A percentile compares a stretch with the other conserved stretches of the same genome.
Conservation (phyloP, 106 monocot genomes). For the Narthecium ossifragum region DNA sequence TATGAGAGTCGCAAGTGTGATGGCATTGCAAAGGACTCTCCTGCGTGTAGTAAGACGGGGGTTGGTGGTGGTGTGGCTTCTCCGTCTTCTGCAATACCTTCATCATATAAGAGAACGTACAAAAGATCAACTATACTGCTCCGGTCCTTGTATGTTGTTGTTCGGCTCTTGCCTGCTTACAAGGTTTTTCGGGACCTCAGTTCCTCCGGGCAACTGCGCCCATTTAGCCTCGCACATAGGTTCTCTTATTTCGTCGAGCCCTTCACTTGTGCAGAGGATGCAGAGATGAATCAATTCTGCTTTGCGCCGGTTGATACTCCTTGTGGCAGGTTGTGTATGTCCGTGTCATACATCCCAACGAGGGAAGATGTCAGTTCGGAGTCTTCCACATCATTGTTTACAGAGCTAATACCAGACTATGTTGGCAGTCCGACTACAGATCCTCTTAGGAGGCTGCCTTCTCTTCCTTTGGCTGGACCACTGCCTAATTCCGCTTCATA, state of each 20-base stretch:
- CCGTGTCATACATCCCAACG: conserved; percentile 49
- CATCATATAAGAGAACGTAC: conserved; percentile 41
- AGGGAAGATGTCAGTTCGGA: conserved; percentile 49
- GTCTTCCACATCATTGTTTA: conserved; percentile 35
- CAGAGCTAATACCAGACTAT: conserved; percentile 78
- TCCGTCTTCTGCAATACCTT: conserved; percentile 29
- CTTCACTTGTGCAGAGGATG: conserved; percentile 57
- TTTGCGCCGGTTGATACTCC: conserved; percentile 74
- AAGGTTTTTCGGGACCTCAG: conserved; percentile 65
- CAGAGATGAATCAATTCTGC: conserved; percentile 51
- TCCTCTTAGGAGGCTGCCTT: conserved; percentile 57
- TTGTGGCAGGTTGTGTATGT: conserved; percentile 52
- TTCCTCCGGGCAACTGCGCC: conserved; percentile 39
- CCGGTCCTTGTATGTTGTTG: conserved; percentile 62
- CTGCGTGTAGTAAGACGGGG: conserved; percentile 15
- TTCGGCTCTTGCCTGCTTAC: conserved; percentile 78
- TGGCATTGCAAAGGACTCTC: conserved; percentile 1
- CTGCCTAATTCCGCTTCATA: conserved; percentile 31
- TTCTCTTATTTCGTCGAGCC: conserved; percentile 73
- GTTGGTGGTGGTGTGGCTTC: conserved; percentile 13
- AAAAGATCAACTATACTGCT: conserved; percentile 51
- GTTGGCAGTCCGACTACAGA: conserved; percentile 81
- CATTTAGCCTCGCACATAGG: conserved; percentile 63
- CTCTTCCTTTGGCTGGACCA: conserved; percentile 28
- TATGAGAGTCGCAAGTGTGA: conserved; percentile 31